These are phyloP conservation scores for Marasmius tenuissimus DNA, from an alignment of 1,284 basidiomycete species.

Conservation along the genomic window DNA sequence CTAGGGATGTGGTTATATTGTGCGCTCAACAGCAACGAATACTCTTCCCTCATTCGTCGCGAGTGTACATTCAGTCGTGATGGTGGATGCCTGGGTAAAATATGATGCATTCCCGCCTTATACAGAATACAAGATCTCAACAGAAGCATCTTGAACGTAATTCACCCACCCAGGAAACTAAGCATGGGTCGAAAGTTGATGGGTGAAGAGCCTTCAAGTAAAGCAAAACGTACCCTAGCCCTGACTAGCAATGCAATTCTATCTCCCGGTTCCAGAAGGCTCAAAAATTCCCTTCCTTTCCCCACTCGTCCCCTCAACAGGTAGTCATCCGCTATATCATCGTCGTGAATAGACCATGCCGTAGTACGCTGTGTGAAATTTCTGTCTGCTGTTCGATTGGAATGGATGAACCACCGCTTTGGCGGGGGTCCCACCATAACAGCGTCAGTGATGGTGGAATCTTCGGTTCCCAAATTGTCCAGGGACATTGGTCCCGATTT, in stretches of 20 bases:
- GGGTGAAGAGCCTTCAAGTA: background rate
- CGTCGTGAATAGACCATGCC: background rate
- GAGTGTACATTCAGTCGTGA: too few species aligned
- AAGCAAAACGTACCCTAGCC: slow-evolving; percentile 14
- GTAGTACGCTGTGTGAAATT: slow-evolving; percentile 3
- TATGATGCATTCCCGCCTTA: background rate
- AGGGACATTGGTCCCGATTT: background rate
- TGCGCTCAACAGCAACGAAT: too few species aligned
- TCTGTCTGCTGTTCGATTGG: slow-evolving; percentile 2
- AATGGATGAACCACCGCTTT: background rate
- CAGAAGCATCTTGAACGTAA: slow-evolving; percentile 16
- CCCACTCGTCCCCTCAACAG: slow-evolving; percentile 16
- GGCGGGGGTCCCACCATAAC: background rate
- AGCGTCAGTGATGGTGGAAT: background rate
- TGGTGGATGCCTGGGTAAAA: background rate
- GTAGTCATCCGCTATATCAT: slow-evolving; percentile 1
- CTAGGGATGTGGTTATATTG: too few species aligned
- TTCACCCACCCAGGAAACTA: slow-evolving; percentile 31
- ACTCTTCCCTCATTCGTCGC: too few species aligned
- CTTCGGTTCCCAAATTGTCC: background rate
- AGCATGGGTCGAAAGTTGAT: background rate
- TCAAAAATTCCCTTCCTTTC: slow-evolving; percentile 23
- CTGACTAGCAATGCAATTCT: slow-evolving; percentile 27
- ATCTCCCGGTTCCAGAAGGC: slow-evolving; percentile 22
- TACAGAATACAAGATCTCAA: slow-evolving; percentile 19